These are phyloP conservation scores for Copromyces sp. DNA, from an alignment of 495 filamentous ascomycete genomes.

Conservation along the genomic window DNA sequence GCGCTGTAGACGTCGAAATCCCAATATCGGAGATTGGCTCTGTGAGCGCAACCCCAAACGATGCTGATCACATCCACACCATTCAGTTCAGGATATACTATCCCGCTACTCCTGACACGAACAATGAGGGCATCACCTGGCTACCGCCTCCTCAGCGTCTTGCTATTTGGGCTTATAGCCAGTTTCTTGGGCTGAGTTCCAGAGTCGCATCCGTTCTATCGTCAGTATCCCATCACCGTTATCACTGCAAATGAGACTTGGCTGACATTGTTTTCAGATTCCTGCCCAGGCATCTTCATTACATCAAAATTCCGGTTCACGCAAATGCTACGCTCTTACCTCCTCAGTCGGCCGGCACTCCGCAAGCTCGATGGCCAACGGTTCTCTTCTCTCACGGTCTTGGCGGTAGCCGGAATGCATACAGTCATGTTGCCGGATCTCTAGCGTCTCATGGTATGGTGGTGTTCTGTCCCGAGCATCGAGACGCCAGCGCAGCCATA, in stretches of 20 bases:
- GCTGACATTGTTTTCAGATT: constrained; percentile 26
- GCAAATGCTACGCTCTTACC: constrained; percentile 29
- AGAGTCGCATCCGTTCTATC: constrained; percentile 48
- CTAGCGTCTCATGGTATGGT: constrained; percentile 66
- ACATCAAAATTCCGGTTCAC: constrained; percentile 45
- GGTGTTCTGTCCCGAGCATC: constrained; percentile 65
- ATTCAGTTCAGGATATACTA: constrained; percentile 70
- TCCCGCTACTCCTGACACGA: constrained; percentile 42
- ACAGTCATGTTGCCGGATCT: constrained; percentile 60
- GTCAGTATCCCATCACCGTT: constrained; percentile 31
- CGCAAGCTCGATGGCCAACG: constrained; percentile 53
- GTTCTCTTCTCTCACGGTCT: constrained; percentile 75
- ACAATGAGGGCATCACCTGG: constrained; percentile 47
- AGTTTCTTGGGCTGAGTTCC: constrained; percentile 51
- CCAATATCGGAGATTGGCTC: constrained; percentile 49
- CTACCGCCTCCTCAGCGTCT: constrained; percentile 61
- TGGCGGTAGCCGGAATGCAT: constrained; percentile 62
- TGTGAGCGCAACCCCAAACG: constrained; percentile 39
- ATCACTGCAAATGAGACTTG: background rate
- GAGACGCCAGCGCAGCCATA: constrained; percentile 62
- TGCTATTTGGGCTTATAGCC: constrained; percentile 55
- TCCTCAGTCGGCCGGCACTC: constrained; percentile 17
- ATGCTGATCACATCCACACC: constrained; percentile 44
- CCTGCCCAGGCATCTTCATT: constrained; percentile 55
- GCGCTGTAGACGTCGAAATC: constrained; percentile 65